Conservation (phyloP, 768 basidiomycete species). For the Tylopilus balloui region DNA sequence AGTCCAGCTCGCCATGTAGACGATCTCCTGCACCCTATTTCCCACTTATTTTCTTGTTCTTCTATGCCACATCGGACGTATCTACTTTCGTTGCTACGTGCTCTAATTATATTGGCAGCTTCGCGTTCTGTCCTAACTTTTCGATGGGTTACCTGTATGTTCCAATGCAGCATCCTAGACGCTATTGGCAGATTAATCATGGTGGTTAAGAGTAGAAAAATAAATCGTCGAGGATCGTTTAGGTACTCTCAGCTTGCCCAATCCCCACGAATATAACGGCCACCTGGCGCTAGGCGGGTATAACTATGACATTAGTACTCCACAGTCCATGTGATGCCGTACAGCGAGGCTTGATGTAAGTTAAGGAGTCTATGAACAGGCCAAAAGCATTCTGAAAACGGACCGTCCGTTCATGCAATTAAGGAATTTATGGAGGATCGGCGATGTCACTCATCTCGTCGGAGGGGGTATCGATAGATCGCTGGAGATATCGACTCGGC, state of each 20-base stretch:
- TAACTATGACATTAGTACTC: not conserved
- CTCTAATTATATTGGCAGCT: not conserved
- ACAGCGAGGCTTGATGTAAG: not conserved
- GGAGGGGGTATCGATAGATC: not conserved
- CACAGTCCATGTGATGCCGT: not conserved
- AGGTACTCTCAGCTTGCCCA: not conserved
- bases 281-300: no score
- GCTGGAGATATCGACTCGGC: constrained; percentile 25
- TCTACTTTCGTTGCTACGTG: not conserved
- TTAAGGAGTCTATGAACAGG: not conserved
- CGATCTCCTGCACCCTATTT: not conserved
- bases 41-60: not conserved
- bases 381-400: not conserved
- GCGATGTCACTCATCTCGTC: not conserved
- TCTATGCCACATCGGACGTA: not conserved
- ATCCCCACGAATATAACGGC: no score
- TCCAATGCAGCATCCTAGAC: not conserved
- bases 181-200: not conserved
- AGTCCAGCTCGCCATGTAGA: constrained; percentile 26
- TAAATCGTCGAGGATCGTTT: not conserved
- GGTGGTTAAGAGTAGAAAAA: not conserved
- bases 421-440: not conserved
- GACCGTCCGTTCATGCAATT: not conserved
- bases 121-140: not conserved
- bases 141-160: not conserved